Evolutionary conservation across 192 early-diverging fungal genomes (phyloP), one percentile per base, ranked within the genome.

Genomic region (Coemansia sp.): DNA sequence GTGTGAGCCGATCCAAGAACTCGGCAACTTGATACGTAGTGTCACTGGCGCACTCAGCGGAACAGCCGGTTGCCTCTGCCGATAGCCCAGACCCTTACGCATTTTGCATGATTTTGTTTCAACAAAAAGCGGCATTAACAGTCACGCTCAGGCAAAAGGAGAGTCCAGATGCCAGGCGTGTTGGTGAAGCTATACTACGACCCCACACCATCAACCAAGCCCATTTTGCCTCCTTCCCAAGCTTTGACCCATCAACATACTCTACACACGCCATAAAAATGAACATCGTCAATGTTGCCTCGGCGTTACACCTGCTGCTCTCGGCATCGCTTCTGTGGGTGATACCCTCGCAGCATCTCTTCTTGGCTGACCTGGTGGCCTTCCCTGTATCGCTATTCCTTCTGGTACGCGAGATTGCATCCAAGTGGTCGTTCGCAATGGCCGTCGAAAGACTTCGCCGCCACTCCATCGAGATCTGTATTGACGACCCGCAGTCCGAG

Each of bases 361-460:
- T 83, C 53, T 42, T 74, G 16, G 63, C 62, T n/a, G 75, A 83
- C 66, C 67, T 83, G 29, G 80, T 70, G 1, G 80, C 72, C 33
- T 83, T 83, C 60, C 80, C 74, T 2, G 68, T 77, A 16, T 70
- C 80, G 2, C 60, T 83, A 41, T 74, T 78, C 51, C 53, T 72
- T 6, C 35, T 60, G 0, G 50, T 78, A 44, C 80, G 80, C 45
- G 63, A 68, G n/a, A 77, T 83, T 63, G 67, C 72, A 4, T 7
- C 54, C 5, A 37, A 35, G 33, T 73, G 67, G 70, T 46, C 67
- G 16, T 31, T 64, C 36, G 59, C 62, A 24, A 45, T 46, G 10
- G 46, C 63, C 34, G 46, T 54, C 13, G 39, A 53, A n/a, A 50
- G 53, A 13, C 60, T 54, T 14, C 46, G 41, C 59, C 48, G 35